Evolutionary conservation across 176 grass and related monocot species (phyloP).

Genomic region (Triticum timopheevii): DNA sequence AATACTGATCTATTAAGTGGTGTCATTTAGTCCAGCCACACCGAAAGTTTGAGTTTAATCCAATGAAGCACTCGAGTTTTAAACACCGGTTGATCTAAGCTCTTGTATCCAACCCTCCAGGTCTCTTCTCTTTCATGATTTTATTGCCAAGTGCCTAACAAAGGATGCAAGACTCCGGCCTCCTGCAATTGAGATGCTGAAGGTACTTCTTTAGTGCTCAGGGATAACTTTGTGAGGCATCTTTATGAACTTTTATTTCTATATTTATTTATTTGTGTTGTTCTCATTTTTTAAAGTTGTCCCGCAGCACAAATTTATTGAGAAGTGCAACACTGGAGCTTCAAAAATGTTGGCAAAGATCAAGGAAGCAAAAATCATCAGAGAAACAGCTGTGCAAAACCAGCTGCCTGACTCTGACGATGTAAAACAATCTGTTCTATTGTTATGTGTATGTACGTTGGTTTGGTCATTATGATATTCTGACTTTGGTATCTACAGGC

Average conservation of each 20-base stretch:
- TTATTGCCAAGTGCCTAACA: constrained; percentile 99
- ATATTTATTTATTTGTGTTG: constrained; percentile 32
- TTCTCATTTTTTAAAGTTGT: constrained; percentile 14
- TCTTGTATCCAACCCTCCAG: constrained; percentile 46
- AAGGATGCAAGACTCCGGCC: constrained; percentile 96
- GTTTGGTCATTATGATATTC: constrained; percentile 36
- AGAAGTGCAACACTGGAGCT: constrained; percentile 90
- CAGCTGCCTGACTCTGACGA: constrained; percentile 47
- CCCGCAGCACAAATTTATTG: constrained; percentile 94
- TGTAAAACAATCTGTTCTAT: constrained; percentile 40
- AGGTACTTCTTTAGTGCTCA: constrained; percentile 58
- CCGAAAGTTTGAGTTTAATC: constrained; percentile 17
- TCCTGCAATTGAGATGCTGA: constrained; percentile 89
- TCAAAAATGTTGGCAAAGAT: constrained; percentile 96
- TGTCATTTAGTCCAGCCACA: constrained; percentile 23
- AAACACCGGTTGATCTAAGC: constrained; percentile 1
- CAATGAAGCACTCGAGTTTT: background rate
- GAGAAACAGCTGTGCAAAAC: constrained; percentile 60
- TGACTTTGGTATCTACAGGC: constrained; percentile 43
- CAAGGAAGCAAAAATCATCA: constrained; percentile 83
- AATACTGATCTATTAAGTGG: constrained; percentile 6
- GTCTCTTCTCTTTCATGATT: constrained; percentile 99
- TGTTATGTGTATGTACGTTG: constrained; percentile 21
- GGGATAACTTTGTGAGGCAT: background rate
- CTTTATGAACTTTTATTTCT: constrained; percentile 26